Conservation (phyloP, 2,329 filamentous ascomycete species). For the Helminthosporium solani region DNA sequence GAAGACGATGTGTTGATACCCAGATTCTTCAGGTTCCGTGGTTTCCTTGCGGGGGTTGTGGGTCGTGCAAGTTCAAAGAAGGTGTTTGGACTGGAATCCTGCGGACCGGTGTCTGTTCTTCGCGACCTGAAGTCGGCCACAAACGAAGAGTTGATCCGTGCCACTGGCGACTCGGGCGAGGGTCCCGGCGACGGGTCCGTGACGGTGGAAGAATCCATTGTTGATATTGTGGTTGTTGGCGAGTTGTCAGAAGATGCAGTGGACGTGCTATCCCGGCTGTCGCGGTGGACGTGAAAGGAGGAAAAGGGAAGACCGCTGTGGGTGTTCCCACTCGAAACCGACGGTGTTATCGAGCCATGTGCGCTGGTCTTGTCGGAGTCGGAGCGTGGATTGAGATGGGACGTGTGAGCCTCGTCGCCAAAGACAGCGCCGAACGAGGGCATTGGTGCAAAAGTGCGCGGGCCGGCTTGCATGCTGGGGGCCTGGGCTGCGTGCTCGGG, state of each 20-base stretch:
- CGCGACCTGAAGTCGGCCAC: constrained; percentile 55
- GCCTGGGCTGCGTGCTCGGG: constrained; percentile 17
- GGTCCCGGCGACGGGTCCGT: constrained; percentile 87
- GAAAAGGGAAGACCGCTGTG: constrained; percentile 37
- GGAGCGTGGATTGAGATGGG: constrained; percentile 50
- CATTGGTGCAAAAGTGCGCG: constrained; percentile 52
- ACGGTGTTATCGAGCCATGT: constrained; percentile 38
- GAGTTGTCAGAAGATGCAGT: constrained; percentile 91
- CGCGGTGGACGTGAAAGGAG: constrained; percentile 59
- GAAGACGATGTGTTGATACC: constrained; percentile 68
- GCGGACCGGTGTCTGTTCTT: constrained; percentile 36
- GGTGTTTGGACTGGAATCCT: constrained; percentile 51
- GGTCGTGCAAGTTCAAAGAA: constrained; percentile 54
- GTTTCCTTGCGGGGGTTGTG: constrained; percentile 61
- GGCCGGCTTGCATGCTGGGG: constrained; percentile 42
- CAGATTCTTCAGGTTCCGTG: constrained; percentile 81
- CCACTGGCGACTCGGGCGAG: constrained; percentile 85
- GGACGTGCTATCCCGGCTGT: constrained; percentile 76
- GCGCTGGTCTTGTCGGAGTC: constrained; percentile 16
- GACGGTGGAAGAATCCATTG: constrained; percentile 84
- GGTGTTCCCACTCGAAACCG: constrained; percentile 38
- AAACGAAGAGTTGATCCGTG: constrained; percentile 69
- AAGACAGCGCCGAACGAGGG: constrained; percentile 76
- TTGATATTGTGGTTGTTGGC: constrained; percentile 90
- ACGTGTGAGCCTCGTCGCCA: constrained; percentile 58